Evolutionary conservation across 805 yeast genomes (phyloP).

Genomic region (Candida piceae): DNA sequence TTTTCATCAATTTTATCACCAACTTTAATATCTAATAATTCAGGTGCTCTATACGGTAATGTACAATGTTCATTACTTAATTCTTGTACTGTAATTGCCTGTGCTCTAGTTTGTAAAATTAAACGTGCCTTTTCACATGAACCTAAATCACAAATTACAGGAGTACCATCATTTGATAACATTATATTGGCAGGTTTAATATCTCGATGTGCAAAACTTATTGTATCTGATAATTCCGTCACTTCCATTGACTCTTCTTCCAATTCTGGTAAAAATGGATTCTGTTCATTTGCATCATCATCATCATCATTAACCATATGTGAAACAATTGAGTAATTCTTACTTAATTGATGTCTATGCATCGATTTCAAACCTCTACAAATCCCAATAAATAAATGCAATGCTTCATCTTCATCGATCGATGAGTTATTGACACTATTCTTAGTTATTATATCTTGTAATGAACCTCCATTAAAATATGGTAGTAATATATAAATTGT

Average conservation of each 20-base stretch:
- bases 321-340: slow-evolving; percentile 14
- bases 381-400: slow-evolving; percentile 59
- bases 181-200: slow-evolving; percentile 86
- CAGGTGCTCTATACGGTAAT: slow-evolving; percentile 87
- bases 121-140: slow-evolving; percentile 65
- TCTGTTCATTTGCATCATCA: slow-evolving; percentile 14
- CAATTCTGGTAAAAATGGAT: slow-evolving; percentile 18
- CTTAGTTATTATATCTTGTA: slow-evolving; percentile 74
- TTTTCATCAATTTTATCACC: slow-evolving; percentile 63
- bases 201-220: slow-evolving; percentile 81
- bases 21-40: slow-evolving; percentile 69
- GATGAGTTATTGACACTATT: slow-evolving; percentile 50
- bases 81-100: slow-evolving; percentile 75
- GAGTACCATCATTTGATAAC: slow-evolving; percentile 67
- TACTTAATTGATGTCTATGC: slow-evolving; percentile 54
- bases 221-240: slow-evolving; percentile 52
- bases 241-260: too few species aligned
- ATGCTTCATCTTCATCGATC: slow-evolving; percentile 59
- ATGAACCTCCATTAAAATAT: slow-evolving; percentile 62
- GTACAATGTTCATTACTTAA: slow-evolving; percentile 82
- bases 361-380: slow-evolving; percentile 71
- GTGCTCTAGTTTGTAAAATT: slow-evolving; percentile 51
- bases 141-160: slow-evolving; percentile 82
- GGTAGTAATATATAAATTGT: slow-evolving; percentile 79
- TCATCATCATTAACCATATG: slow-evolving; percentile 14